Evolutionary conservation across 2,329 filamentous ascomycete genomes (phyloP), one percentile per base, ranked within the genome.

Genomic region (Nemania abortiva): DNA sequence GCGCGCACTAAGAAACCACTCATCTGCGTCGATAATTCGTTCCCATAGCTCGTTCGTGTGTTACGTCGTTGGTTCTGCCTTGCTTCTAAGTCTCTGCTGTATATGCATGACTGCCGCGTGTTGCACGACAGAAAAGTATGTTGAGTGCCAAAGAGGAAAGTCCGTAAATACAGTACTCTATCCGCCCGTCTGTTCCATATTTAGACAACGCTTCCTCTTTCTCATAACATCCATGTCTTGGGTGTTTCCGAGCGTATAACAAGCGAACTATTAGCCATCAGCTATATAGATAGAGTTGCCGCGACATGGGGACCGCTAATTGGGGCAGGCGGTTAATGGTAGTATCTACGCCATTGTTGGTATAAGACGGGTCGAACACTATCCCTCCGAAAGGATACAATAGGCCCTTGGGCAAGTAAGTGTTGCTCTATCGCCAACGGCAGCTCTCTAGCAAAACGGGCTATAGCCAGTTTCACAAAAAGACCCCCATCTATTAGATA

Each of bases 231-330:
- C 31, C 31, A 9, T 34, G 31, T 9, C 3, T 34, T 34, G 10
- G 31, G 31, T 34, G 31, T 15, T 15, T 42, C 11, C 13, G 13
- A 42, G 37, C 37, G 20, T 49, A 49, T 20, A 24, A 5, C 31
- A 6, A 37, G 18, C 56, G n/a, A 37, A 34, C n/a, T 37, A 50
- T n/a, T 31, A 15, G 56, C 29, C 13, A 15, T 34, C 2, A 37
- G 31, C 9, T 37, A 22, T 13, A 49, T 20, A 3, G 6, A 20
- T 20, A 5, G 11, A 27, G 11, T 39, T 24, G 27, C 54, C 53
- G 57, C n/a, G 52, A 50, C 61, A 61, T 60, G 55, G 18, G 42
- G 39, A 50, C 20, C 56, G 55, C 63, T 61, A 61, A 61, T 31
- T 29, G 20, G 6, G 5, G 54, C 7, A 49, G 47, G 42, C 7